Base-by-base conservation (phyloP, 139 green algal species). In the Gonium pectorale region DNA sequence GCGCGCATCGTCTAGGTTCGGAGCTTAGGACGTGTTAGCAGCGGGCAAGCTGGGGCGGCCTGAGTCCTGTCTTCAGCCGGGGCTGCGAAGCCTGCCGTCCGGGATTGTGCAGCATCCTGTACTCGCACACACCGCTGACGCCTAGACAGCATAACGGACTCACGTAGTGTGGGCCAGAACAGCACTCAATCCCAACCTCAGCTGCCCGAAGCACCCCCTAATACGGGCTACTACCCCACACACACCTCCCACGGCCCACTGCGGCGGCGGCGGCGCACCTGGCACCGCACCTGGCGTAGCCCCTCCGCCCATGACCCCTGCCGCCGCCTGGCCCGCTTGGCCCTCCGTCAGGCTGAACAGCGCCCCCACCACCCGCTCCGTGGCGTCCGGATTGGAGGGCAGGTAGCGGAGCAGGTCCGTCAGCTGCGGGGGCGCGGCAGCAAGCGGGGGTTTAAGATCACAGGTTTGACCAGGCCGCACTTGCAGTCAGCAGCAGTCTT, bases 401-500 rank as follows among this genome's bases (percentile, higher is more conserved):
- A 98, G 90, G 33, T 91, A 95, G 60, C 95, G 88, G 52, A 98
- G 89, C 62, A 98, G 82, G 86, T 98, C 96, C 13, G 90, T 92
- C 9, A 98, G 86, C 54, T 85, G 70, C 13, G 8, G 35, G 60
- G n/a, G n/a, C n/a, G n/a, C n/a, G n/a, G n/a, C n/a, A n/a, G n/a
- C n/a, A n/a, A n/a, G n/a, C n/a, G n/a, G n/a, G n/a, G n/a, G n/a
- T n/a, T n/a, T n/a, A n/a, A n/a, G n/a, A n/a, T n/a, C n/a, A n/a
- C n/a, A n/a, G n/a, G n/a, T n/a, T n/a, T n/a, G n/a, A n/a, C n/a
- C n/a, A n/a, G n/a, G n/a, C n/a, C n/a, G n/a, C n/a, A n/a, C n/a
- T n/a, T n/a, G n/a, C n/a, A n/a, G n/a, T n/a, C n/a, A n/a, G n/a
- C n/a, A n/a, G n/a, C n/a, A n/a, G n/a, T n/a, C n/a, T n/a, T n/a